Conservation (phyloP, 2,329 filamentous ascomycete genomes). For the Arthrinium phaeospermum region DNA sequence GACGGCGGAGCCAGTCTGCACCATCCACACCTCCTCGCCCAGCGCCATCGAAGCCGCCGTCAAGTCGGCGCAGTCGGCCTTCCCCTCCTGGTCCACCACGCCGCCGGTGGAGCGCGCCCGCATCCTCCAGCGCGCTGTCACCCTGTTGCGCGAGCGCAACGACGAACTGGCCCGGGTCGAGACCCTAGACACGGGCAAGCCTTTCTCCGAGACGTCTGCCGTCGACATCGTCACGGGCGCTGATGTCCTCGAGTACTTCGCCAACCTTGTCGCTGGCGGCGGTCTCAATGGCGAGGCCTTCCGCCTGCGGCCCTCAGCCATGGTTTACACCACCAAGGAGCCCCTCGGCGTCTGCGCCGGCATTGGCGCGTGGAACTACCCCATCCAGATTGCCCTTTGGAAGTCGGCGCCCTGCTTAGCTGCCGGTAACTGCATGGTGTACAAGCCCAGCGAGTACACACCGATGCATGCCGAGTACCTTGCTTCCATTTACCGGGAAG, state of each 20-base stretch:
- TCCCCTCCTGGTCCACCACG: slow-evolving; percentile 77
- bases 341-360: slow-evolving; percentile 83
- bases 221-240: slow-evolving; percentile 85
- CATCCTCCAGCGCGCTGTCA: slow-evolving; percentile 78
- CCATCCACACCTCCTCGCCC: slow-evolving; percentile 72
- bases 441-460: slow-evolving; percentile 88
- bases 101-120: slow-evolving; percentile 76
- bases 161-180: slow-evolving; percentile 80
- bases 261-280: slow-evolving; percentile 76
- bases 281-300: slow-evolving; percentile 82
- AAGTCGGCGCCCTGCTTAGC: slow-evolving; percentile 86
- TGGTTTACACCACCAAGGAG: slow-evolving; percentile 83
- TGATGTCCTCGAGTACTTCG: slow-evolving; percentile 87
- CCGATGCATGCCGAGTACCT: slow-evolving; percentile 80
- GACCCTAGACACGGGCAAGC: slow-evolving; percentile 86
- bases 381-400: slow-evolving; percentile 89
- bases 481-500: slow-evolving; percentile 77
- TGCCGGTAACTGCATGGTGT: slow-evolving; percentile 88
- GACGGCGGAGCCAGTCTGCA: slow-evolving; percentile 70
- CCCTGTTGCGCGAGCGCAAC: slow-evolving; percentile 75
- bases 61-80: slow-evolving; percentile 72
- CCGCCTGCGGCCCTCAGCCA: slow-evolving; percentile 75
- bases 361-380: slow-evolving; percentile 93
- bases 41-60: slow-evolving; percentile 75
- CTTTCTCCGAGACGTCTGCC: slow-evolving; percentile 81